A percentile compares a stretch with the other conserved stretches of the same genome.
These are phyloP conservation scores for Fusarium coicis DNA, from an alignment of 2,329 filamentous ascomycete genomes.

Conservation along the genomic window DNA sequence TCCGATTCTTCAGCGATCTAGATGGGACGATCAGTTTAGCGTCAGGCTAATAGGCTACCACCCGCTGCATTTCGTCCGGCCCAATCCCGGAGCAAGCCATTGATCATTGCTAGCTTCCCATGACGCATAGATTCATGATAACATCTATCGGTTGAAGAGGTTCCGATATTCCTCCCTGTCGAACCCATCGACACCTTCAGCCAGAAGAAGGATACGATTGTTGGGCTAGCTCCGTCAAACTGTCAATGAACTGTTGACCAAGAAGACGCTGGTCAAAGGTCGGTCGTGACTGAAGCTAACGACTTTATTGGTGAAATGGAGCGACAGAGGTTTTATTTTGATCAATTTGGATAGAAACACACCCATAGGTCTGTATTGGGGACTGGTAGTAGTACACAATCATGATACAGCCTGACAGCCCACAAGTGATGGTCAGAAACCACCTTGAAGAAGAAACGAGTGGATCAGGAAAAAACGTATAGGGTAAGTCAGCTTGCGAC, in stretches of 20 bases:
- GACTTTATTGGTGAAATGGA: conserved; percentile 12
- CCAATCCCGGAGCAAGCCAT: not conserved
- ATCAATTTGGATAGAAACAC: conserved; percentile 1
- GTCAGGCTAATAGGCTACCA: not conserved
- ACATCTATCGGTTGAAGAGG: not conserved
- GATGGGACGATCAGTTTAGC: not conserved
- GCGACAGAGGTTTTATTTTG: not conserved
- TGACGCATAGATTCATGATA: conserved; percentile 7
- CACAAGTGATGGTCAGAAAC: not conserved
- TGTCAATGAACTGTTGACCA: not conserved
- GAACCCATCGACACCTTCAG: not conserved
- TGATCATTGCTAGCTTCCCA: not conserved
- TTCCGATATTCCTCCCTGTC: not conserved
- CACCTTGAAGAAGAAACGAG: not conserved
- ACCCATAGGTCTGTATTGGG: not conserved
- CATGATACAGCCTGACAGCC: too few species aligned
- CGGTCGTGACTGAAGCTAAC: not conserved
- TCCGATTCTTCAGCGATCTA: conserved; percentile 2
- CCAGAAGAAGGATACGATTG: not conserved
- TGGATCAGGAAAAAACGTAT: not conserved
- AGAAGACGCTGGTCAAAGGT: not conserved
- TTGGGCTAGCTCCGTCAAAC: not conserved
- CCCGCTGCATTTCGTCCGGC: conserved; percentile 10
- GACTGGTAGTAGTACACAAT: not conserved
- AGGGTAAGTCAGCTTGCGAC: not conserved